Evolutionary conservation across 768 basidiomycete genomes (phyloP), one percentile per base, ranked within the genome.

Genomic region (Trametes sanguinea): DNA sequence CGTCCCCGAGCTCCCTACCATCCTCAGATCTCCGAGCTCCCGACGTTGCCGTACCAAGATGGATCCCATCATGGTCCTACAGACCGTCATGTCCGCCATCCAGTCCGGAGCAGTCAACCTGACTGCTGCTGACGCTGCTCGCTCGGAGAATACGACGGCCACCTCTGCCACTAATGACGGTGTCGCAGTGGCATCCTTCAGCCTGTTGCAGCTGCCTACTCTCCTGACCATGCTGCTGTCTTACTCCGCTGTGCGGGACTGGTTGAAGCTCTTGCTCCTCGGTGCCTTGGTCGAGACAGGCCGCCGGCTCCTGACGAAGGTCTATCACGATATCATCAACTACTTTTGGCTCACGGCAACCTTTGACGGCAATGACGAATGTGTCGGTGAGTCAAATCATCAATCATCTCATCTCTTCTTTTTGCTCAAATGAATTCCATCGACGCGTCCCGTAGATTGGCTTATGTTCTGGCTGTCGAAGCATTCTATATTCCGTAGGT

Each of bases 401-500:
- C 13, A 22, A 35, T 39, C 16, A 7, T n/a, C 57, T 51, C 22
- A 55, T 51, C 55, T 53, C 14, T 47, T 45, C 45, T 44, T 37
- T 45, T 45, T 51, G 47, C 48, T 53, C 30, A 57, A 5, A 9
- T 39, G 30, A 13, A 3, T 3, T 4, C 13, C 17, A 16, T n/a
- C 54, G 40, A 14, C 43, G 61, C 13, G 27, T 17, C 13, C 45
- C 43, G 33, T 62, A 89, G 87, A 81, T 48, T 91, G 89, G 89
- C 79, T 90, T 69, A 81, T 88, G 80, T 74, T 80, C 45, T 91
- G 89, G 88, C 72, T 91, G 1, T 84, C 86, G 9, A 79, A 79
- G 55, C 84, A 86, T 17, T 22, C 52, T n/a, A 50, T 54, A 13
- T 63, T 63, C 47, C 62, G 62, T 63, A 53, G 54, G 57, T 44